phyloP scores from a whole-genome alignment of 768 basidiomycete species.

The Amanita molliuscula region DNA sequence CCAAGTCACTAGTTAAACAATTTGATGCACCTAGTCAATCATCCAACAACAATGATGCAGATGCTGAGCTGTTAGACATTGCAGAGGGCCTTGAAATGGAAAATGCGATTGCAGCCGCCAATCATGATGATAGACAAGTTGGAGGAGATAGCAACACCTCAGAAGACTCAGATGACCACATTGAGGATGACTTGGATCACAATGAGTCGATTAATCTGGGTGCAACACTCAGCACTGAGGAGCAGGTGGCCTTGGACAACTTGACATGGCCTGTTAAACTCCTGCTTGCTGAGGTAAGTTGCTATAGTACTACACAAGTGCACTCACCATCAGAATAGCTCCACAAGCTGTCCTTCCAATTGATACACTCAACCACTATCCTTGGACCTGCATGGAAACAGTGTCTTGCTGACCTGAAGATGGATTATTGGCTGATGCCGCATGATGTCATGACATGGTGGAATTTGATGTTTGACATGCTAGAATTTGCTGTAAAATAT shows the following conservation, averaged over 20 bases:
- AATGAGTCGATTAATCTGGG: neutral
- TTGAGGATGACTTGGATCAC: neutral
- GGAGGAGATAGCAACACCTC: too few relatives aligned
- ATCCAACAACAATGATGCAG: neutral
- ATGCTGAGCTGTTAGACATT: too few relatives aligned
- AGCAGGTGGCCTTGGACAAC: slow-evolving; percentile 6
- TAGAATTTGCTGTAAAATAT: too few relatives aligned
- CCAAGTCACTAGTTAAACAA: slow-evolving; percentile 18
- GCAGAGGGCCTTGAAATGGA: too few relatives aligned
- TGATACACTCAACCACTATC: slow-evolving; percentile 1
- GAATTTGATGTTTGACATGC: slow-evolving; percentile 12
- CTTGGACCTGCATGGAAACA: neutral
- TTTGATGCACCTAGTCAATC: slow-evolving; percentile 19
- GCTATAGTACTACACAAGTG: neutral
- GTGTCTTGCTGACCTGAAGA: slow-evolving; percentile 3
- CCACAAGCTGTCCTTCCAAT: slow-evolving; percentile 8
- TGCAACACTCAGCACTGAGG: slow-evolving; percentile 3
- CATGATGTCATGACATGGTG: slow-evolving; percentile 22
- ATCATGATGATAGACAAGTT: too few relatives aligned
- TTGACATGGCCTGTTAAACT: slow-evolving; percentile 11
- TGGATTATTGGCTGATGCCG: slow-evolving; percentile 13
- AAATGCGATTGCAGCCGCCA: too few relatives aligned
- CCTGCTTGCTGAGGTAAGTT: slow-evolving; percentile 16
- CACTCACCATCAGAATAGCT: slow-evolving; percentile 10
- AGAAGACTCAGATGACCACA: neutral